Base-by-base conservation (phyloP, 106 monocot species). In the Ottelia alismoides region DNA sequence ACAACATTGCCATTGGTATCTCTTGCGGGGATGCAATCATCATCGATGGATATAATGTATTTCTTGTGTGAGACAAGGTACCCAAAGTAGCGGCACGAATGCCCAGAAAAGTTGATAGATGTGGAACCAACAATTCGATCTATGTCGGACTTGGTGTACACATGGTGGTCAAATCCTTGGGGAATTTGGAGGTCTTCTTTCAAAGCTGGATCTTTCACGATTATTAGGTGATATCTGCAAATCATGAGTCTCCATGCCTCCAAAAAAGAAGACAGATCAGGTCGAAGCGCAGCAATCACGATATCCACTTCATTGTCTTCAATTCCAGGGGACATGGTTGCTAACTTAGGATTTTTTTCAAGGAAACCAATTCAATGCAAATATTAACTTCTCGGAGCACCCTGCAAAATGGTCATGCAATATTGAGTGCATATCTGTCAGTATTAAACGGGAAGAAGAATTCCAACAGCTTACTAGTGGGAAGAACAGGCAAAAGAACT, bases 1-100 rank as follows among this genome's bases (percentile, higher is more conserved):
- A 79, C 46, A 20, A 56, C 23, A 31, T 31, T 2, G 18, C 79
- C 74, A 10, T 60, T 48, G 14, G 9, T 31, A 64, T 84, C 79
- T 25, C 29, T 73, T 11, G 77, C 83, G 11, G 87, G 92, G 49
- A 72, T 30, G 58, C 83, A 93, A 64, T 87, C 70, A 35, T 80
- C 72, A 35, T 93, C 92, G 11, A 93, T 70, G 16, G 83, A 83
- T 45, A 93, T 68, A 24, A 93, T 54, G 40, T 80, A 87, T 64
- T 83, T 93, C 60, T 78, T 93, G 55, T 55, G 47, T 0, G 92
- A 93, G 26, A 93, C 30, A n/a, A 93, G 83, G 51, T 83, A 93
- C 9, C 92, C 92, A 50, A 93, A 80, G 67, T 93, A 87, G 1
- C 92, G 65, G 53, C 81, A 85, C n/a, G 82, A 85, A 57, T 78